phyloP scores from a whole-genome alignment of 495 filamentous ascomycete genomes.

The Pseudomonodictys pantanalensis region DNA sequence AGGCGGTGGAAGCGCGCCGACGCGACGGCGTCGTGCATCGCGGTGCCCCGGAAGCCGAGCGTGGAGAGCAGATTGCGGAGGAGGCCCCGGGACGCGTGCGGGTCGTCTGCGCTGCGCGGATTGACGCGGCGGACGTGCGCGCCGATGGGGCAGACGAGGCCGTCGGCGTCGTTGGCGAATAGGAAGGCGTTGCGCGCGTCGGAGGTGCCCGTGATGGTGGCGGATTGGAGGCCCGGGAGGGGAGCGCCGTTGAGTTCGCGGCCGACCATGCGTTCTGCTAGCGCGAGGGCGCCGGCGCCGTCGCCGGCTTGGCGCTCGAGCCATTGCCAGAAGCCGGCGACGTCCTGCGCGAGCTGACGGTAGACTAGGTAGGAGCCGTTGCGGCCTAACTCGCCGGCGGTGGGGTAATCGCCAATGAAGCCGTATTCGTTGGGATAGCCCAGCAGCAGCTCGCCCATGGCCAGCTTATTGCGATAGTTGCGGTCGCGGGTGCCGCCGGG shows the following conservation, averaged over 20 bases:
- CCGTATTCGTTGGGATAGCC: conserved; percentile 4
- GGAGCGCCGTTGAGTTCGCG: neutral
- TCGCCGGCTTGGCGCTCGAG: neutral
- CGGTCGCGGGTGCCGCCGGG: neutral
- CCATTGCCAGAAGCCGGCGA: conserved; percentile 4
- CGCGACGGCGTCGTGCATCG: conserved; percentile 1
- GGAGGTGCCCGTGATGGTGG: neutral
- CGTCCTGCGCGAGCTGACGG: neutral
- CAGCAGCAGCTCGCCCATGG: neutral
- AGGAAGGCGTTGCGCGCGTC: neutral
- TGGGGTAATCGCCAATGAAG: conserved; percentile 1
- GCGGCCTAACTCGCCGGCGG: neutral
- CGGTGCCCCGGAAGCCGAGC: neutral
- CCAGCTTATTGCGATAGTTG: neutral
- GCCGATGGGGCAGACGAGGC: conserved; percentile 1
- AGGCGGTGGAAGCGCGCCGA: neutral
- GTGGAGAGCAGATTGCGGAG: conserved; percentile 1
- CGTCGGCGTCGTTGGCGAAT: neutral
- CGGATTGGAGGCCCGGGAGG: neutral
- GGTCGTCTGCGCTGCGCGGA: neutral
- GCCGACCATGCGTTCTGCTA: conserved; percentile 2
- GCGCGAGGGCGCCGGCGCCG: conserved; percentile 2
- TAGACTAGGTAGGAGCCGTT: conserved; percentile 3
- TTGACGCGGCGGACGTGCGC: conserved; percentile 1
- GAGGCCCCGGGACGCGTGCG: neutral